Percentiles rank a stretch among this genome's conserved stretches.
phyloP scores from a whole-genome alignment of 2,329 filamentous ascomycete genomes.

The Bipolaris cookei region DNA sequence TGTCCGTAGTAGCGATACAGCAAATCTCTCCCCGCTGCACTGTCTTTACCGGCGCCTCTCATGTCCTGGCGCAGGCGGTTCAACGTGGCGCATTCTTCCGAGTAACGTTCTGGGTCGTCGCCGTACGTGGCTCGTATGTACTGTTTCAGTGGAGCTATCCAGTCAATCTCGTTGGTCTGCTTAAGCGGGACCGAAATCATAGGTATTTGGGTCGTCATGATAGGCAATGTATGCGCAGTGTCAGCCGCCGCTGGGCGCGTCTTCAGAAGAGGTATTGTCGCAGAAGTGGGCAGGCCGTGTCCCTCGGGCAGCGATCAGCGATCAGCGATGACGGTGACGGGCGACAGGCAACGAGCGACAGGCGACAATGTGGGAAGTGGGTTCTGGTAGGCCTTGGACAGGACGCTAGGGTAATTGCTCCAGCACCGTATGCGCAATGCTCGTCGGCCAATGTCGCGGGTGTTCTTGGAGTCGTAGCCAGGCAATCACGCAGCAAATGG shows the following conservation, averaged over 20 bases:
- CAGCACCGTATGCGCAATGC: neutral
- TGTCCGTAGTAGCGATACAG: constrained; percentile 98
- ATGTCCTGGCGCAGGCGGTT: constrained; percentile 97
- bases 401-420: constrained; percentile 4
- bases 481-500: constrained; percentile 7
- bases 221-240: constrained; percentile 14
- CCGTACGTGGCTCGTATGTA: constrained; percentile 95
- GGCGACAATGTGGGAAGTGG: constrained; percentile 13
- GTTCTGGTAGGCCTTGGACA: constrained; percentile 4
- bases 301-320: constrained; percentile 9
- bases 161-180: constrained; percentile 97
- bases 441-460: neutral
- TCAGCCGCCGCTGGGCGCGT: constrained; percentile 21
- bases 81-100: constrained; percentile 91
- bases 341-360: neutral
- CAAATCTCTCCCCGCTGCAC: constrained; percentile 88
- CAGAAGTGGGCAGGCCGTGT: constrained; percentile 2
- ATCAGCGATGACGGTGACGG: constrained; percentile 2
- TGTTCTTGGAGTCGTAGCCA: neutral
- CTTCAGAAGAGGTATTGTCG: constrained; percentile 26
- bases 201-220: constrained; percentile 65
- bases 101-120: constrained; percentile 94
- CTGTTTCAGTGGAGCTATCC: constrained; percentile 86
- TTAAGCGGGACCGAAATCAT: constrained; percentile 96
- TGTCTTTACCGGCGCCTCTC: constrained; percentile 96